Base-by-base conservation (phyloP, 495 filamentous ascomycete species). In the Lophiotrema nucula region DNA sequence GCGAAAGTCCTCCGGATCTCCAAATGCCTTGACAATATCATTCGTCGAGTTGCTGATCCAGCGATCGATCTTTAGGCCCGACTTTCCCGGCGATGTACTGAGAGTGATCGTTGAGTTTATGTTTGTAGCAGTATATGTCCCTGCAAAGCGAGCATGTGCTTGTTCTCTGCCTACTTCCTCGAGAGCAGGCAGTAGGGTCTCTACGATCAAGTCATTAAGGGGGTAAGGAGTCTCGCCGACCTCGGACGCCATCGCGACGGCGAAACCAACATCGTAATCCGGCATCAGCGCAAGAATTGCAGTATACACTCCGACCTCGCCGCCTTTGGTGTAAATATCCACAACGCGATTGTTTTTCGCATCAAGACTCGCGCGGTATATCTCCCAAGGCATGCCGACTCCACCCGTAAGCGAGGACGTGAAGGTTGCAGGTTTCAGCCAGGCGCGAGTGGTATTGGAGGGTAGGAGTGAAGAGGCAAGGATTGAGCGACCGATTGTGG, bases 31-130 rank as follows among this genome's bases (percentile, higher is more conserved):
- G 8, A 35, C 8, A 15, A 60, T 62, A 54, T 83, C 71, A n/a
- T n/a, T n/a, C 3, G 74, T 76, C 6, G 77, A 74, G 50, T 81
- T 80, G 60, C 73, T 77, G 0, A 77, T 45, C 73, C 79, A 81
- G 3, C 54, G 55, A n/a, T 74, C 67, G 21, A 83, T 64, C 0
- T 72, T 74, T 4, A 83, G 54, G 0, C 79, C 80, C 0, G 77
- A 77, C 4, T 72, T 58, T 11, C 28, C 31, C 11, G 70, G 43
- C 47, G 78, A 70, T 21, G 70, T 75, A 1, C 51, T 66, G 12
- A 82, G 45, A 0, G 65, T 57, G 15, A 82, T 64, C 0, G 69
- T 60, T 19, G 63, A 64, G 33, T 66, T 64, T 4, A 57, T 1
- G 22, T 54, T 54, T 8, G 26, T 59, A 6, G 63, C 61, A 4